Percentiles rank a stretch among this genome's conserved stretches.
Conservation (phyloP, 2,329 filamentous ascomycete genomes). For the Parascedosporium putredinis region DNA sequence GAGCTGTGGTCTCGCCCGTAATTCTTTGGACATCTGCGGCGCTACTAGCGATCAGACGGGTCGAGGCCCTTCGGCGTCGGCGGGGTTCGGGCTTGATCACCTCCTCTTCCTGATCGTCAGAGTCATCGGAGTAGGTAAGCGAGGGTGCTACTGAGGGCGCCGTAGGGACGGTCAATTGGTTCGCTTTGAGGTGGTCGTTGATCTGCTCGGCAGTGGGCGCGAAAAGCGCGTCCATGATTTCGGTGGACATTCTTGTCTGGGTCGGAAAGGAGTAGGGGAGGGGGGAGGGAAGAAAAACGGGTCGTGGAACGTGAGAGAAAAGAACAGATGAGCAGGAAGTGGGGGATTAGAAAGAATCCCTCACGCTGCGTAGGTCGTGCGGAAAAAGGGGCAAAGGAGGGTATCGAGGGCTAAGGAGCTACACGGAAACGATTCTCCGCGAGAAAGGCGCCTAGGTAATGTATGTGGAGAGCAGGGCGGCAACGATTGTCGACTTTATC, state of each 20-base stretch:
- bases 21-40: slow-evolving; percentile 52
- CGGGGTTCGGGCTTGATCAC: slow-evolving; percentile 26
- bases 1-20: slow-evolving; percentile 52
- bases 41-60: slow-evolving; percentile 54
- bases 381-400: too few species aligned
- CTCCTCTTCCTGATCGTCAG: slow-evolving; percentile 45
- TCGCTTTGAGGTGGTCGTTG: not conserved
- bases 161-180: not conserved
- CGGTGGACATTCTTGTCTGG: slow-evolving; percentile 12
- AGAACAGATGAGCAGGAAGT: too few species aligned
- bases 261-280: not conserved
- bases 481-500: not conserved
- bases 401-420: too few species aligned
- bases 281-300: not conserved
- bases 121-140: slow-evolving; percentile 52
- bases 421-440: not conserved
- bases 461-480: not conserved
- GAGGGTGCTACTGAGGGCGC: slow-evolving; percentile 47
- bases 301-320: too few species aligned
- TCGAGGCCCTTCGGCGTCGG: slow-evolving; percentile 56
- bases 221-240: slow-evolving; percentile 21
- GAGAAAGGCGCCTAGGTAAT: not conserved
- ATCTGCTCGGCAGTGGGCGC: slow-evolving; percentile 15
- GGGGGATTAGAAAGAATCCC: too few species aligned
- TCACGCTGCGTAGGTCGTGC: too few species aligned